A percentile compares a stretch with the other conserved stretches of the same genome.
Conservation (phyloP, 2,329 filamentous ascomycete species). For the Pyrenophora graminea region DNA sequence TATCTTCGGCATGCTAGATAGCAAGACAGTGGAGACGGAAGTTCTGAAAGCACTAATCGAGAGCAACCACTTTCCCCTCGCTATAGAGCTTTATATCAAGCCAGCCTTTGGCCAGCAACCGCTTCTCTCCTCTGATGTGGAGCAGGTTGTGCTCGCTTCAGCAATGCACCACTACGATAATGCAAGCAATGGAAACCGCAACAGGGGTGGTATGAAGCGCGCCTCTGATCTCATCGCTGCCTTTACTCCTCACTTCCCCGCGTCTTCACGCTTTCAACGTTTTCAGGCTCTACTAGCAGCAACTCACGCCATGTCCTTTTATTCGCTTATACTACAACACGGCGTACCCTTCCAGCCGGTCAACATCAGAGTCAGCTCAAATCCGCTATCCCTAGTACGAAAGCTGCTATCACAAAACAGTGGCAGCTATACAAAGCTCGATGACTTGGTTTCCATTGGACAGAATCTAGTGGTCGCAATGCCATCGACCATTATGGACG, state of each 20-base stretch:
- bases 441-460: constrained; percentile 72
- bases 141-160: constrained; percentile 64
- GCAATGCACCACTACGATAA: constrained; percentile 77
- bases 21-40: constrained; percentile 68
- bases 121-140: constrained; percentile 57
- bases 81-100: constrained; percentile 61
- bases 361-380: constrained; percentile 73
- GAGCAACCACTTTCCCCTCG: constrained; percentile 67
- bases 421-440: constrained; percentile 73
- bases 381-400: constrained; percentile 73
- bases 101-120: constrained; percentile 57
- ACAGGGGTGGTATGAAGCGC: constrained; percentile 75
- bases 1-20: constrained; percentile 61
- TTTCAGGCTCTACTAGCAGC: constrained; percentile 70
- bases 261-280: constrained; percentile 58
- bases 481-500: constrained; percentile 41
- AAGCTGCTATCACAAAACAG: constrained; percentile 77
- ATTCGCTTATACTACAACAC: constrained; percentile 76
- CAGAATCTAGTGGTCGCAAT: constrained; percentile 61
- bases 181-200: constrained; percentile 78
- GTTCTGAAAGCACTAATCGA: constrained; percentile 70
- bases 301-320: constrained; percentile 75
- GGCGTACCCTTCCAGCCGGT: constrained; percentile 80
- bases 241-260: constrained; percentile 63
- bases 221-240: constrained; percentile 65